Conservation (phyloP, 768 basidiomycete species). For the Piloderma croceum region DNA sequence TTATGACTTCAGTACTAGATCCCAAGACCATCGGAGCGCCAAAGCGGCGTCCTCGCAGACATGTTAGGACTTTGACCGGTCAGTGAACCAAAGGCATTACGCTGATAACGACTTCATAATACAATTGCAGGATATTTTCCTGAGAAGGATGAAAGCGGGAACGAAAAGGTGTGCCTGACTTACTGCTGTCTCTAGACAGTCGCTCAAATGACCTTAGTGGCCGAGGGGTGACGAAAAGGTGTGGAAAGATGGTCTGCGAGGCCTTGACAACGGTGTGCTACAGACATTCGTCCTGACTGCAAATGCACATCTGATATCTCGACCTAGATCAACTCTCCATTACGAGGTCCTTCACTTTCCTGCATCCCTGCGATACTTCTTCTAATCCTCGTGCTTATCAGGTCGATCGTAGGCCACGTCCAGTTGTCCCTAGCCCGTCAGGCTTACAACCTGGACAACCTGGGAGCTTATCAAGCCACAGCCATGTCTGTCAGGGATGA, state of each 20-base stretch:
- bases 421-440: constrained; percentile 89
- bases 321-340: constrained; percentile 3
- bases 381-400: constrained; percentile 63
- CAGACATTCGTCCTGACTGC: background rate
- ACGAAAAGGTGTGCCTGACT: too few relatives aligned
- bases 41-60: constrained; percentile 47
- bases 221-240: constrained; percentile 70
- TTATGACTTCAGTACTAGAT: constrained; percentile 70
- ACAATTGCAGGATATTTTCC: constrained; percentile 56
- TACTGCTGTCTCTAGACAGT: too few relatives aligned
- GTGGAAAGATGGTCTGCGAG: constrained; percentile 63
- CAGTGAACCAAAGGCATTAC: too few relatives aligned
- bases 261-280: constrained; percentile 47
- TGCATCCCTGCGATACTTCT: constrained; percentile 3
- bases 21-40: constrained; percentile 60
- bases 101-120: constrained; percentile 9
- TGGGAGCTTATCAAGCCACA: constrained; percentile 89
- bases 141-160: constrained; percentile 68
- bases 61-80: constrained; percentile 69
- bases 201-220: too few relatives aligned
- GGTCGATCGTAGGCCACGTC: constrained; percentile 75
- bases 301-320: constrained; percentile 4
- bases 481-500: constrained; percentile 86
- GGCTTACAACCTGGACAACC: constrained; percentile 79
- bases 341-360: constrained; percentile 6